A percentile compares a stretch with the other conserved stretches of the same genome.
Conservation (phyloP, 495 filamentous ascomycete species). For the Schizothecium vesticola region DNA sequence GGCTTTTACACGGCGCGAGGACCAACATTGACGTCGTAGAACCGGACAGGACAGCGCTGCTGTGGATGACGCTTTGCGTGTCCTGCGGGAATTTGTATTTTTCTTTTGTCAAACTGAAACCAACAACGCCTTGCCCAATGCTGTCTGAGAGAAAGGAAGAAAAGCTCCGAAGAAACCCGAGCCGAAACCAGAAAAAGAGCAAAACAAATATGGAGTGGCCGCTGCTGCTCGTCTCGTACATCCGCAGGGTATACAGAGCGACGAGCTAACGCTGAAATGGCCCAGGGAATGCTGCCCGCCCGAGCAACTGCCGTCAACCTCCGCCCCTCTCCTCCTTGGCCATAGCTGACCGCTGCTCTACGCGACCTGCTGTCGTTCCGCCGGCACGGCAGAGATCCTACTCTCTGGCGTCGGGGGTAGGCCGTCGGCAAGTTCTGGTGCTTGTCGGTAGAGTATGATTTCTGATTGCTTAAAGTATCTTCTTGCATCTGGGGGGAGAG, state of each 20-base stretch:
- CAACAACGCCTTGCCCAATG: constrained; percentile 16
- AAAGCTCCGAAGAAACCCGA: background rate
- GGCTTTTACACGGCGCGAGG: background rate
- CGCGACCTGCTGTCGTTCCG: constrained; percentile 8
- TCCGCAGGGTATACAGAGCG: background rate
- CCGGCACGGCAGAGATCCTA: constrained; percentile 24
- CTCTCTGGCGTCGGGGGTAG: constrained; percentile 24
- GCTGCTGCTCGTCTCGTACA: background rate
- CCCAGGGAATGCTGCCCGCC: no score
- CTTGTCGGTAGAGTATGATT: constrained; percentile 94
- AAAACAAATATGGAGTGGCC: background rate
- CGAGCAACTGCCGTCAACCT: no score
- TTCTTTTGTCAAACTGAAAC: constrained; percentile 7
- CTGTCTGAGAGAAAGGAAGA: background rate
- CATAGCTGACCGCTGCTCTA: background rate
- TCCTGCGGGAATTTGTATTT: background rate
- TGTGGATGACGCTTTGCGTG: background rate
- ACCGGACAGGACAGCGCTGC: background rate
- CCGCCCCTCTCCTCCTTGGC: no score
- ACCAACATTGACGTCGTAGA: background rate
- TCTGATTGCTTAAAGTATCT: constrained; percentile 99
- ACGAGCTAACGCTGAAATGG: no score
- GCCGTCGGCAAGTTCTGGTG: constrained; percentile 57
- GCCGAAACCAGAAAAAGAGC: background rate
- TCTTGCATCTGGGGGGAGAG: constrained; percentile 64